Evolutionary conservation across 495 filamentous ascomycete species (phyloP), one percentile per base, ranked within the genome.

Genomic region (Trichoderma virens): DNA sequence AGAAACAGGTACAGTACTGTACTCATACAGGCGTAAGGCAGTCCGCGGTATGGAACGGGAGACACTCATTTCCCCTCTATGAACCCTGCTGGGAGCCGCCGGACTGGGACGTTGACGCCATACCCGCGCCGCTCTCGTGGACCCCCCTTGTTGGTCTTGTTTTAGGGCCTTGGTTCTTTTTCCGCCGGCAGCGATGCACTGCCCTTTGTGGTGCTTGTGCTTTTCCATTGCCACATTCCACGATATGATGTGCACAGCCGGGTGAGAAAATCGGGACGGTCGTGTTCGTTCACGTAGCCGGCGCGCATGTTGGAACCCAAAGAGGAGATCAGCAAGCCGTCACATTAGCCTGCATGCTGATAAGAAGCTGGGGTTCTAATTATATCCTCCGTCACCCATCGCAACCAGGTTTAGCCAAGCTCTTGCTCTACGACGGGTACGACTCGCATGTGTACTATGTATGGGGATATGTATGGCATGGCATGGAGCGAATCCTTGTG

Each of bases 61-160:
- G 43, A 23, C 25, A 13, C 14, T 27, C 51, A 28, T 56, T 45
- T 30, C 51, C 27, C 51, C 9, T 56, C 51, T 56, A 28, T 4
- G 18, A 56, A 56, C 51, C 51, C 51, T n/a, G 51, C 51, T 56
- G 51, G n/a, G 51, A 56, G 51, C 51, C 51, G 51, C 51, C 23
- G 51, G 51, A 56, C 51, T 30, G 51, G 51, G 51, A 56, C 51
- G 23, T 56, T 56, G 51, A 56, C 51, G 51, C 51, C 51, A 56
- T 56, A 56, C 51, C 51, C 51, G 51, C 51, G 51, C 51, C 27
- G 23, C 11, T 27, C 51, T 27, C n/a, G 51, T 35, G 20, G 51
- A 27, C 4, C 51, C 51, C 51, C 51, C 51, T 30, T 56, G 45
- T n/a, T 51, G 23, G 18, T n/a, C 16, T 3, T 45, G 5, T 11